Percentiles rank a stretch among this genome's conserved stretches.
phyloP scores from a whole-genome alignment of 306 rosid genomes.

The Malus fusca region DNA sequence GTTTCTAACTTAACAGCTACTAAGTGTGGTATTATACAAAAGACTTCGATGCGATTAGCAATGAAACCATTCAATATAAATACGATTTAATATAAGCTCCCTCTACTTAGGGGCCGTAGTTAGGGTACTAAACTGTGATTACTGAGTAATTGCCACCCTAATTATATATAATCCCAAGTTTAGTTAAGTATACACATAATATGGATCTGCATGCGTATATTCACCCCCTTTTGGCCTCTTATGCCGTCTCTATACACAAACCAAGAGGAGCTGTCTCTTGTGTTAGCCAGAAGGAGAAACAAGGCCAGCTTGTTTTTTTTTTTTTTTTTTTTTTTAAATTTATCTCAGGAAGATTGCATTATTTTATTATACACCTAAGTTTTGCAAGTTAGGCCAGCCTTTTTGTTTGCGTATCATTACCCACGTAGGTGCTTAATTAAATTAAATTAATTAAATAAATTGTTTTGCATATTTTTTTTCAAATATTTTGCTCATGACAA shows the following conservation, averaged over 20 bases:
- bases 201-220: background rate
- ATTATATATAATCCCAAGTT: background rate
- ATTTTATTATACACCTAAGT: background rate
- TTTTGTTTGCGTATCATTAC: background rate
- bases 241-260: background rate
- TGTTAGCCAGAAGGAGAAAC: background rate
- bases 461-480: background rate
- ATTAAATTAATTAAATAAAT: background rate
- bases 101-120: no score
- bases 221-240: background rate
- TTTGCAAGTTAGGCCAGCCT: background rate
- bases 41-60: no score
- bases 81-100: no score
- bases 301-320: background rate
- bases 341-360: background rate
- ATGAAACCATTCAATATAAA: no score
- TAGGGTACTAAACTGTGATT: background rate
- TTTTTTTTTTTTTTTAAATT: background rate
- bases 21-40: no score
- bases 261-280: background rate
- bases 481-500: background rate
- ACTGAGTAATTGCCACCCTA: background rate
- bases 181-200: background rate
- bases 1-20: no score
- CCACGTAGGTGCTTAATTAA: background rate